Evolutionary conservation across 225 moss, liverwort and hornwort genomes (phyloP), one percentile per base, ranked within the genome.

Genomic region (Bryoerythrophyllum caledonicum): DNA sequence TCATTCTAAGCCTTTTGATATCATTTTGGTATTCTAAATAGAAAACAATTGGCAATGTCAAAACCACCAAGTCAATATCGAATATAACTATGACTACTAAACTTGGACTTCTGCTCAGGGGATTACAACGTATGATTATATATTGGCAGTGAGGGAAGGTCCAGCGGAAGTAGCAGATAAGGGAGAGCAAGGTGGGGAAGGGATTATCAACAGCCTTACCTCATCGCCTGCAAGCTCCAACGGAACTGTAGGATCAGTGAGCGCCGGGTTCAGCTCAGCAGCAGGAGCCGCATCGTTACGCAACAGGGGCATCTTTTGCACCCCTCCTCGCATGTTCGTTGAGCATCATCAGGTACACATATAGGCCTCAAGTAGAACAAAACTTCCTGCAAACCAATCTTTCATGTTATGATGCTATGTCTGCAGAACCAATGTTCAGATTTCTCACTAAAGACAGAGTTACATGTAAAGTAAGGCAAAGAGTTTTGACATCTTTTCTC

Each of bases 111-210:
- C 48, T 71, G 77, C 16, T 21, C 80, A 95, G 95, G 95, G 95
- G 43, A 93, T 96, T 41, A 96, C 91, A 32, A 96, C 95, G 9
- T 96, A 96, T 71, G 95, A 96, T 79, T 96, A 96, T 63, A 93
- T 96, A 52, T 68, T 96, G 74, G 95, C 95, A 23, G 91, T 93
- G 52, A 84, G 95, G 74, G 95, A 91, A 63, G 32, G 32, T 3
- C 89, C 91, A 85, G 93, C 87, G 16, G 82, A 79, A 44, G 38
- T 38, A 38, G 88, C 88, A 56, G 77, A 83, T 57, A 66, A 75
- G 30, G 76, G 84, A 40, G 93, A 91, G 46, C 66, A 48, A 71
- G 79, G 28, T 32, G 67, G 70, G 17, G 82, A 84, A 23, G 87
- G 87, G n/a, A 74, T 38, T 38, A 38, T 82, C 58, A 82, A 78